phyloP scores from a whole-genome alignment of 169 alveolate genomes.

The Cryptosporidium tyzzeri region DNA sequence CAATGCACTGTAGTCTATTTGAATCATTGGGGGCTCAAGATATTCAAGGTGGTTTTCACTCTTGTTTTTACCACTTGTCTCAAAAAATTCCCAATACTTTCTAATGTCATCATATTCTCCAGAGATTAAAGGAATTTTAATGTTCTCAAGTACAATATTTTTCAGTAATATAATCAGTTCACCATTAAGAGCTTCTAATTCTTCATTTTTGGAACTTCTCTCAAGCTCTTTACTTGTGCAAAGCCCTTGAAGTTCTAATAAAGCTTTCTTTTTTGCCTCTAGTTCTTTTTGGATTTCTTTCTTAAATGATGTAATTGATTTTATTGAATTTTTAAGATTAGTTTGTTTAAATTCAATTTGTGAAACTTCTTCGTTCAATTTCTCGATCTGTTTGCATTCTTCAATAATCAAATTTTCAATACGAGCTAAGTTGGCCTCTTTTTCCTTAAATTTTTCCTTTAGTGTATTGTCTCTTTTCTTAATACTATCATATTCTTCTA shows the following conservation, averaged over 20 bases:
- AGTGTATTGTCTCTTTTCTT: conserved; percentile 6
- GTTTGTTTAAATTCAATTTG: conserved; percentile 67
- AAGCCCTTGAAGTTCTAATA: conserved; percentile 21
- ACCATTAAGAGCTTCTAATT: conserved; percentile 36
- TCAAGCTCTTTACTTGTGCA: conserved; percentile 1
- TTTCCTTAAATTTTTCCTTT: conserved; percentile 20
- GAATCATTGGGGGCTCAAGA: conserved; percentile 62
- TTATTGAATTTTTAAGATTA: conserved; percentile 54
- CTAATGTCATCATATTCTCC: conserved; percentile 53
- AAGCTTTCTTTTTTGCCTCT: conserved; percentile 25
- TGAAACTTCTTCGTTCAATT: conserved; percentile 75
- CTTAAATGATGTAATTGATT: background rate
- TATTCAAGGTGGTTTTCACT: background rate
- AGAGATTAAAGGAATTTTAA: conserved; percentile 47
- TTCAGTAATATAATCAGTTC: conserved; percentile 51
- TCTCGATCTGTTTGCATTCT: conserved; percentile 57
- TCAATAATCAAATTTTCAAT: conserved; percentile 42
- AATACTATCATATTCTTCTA: conserved; percentile 34
- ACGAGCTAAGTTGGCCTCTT: background rate
- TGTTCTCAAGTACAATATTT: conserved; percentile 35
- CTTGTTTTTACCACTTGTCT: conserved; percentile 15
- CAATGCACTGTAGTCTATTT: conserved; percentile 42
- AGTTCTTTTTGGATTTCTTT: conserved; percentile 16
- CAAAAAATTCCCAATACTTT: conserved; percentile 67
- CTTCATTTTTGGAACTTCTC: conserved; percentile 28